Evolutionary conservation across 805 yeast species (phyloP), one percentile per base, ranked within the genome.

Genomic region (Starmerella geochares): DNA sequence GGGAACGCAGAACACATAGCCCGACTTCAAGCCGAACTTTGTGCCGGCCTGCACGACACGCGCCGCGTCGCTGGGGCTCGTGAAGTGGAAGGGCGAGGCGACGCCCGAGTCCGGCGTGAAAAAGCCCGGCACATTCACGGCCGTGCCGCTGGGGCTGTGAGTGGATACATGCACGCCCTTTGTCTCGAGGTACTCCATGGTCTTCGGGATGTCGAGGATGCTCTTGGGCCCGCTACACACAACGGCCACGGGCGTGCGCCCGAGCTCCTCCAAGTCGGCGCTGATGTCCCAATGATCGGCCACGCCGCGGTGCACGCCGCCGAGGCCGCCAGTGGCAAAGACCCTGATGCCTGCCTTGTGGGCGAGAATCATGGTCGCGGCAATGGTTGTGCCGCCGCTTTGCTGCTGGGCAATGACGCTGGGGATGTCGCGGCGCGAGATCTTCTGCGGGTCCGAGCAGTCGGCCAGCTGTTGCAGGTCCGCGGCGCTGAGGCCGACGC

Each of bases 151-250:
- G 6, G 76, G 75, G 13, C 81, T 79, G 52, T 65, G 67, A 0
- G 95, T 86, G 4, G 81, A 76, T 8, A 86, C 94, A 58, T 81
- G 82, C 0, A 86, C 94, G 13, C 96, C 96, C 65, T 86, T 87
- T 0, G 96, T 86, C 64, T 86, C 96, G 47, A 86, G 69, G 60
- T 81, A 85, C 63, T 86, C 96, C 74, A 86, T 71, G 0, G 96
- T 87, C 54, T 82, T 72, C 9, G 74, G 78, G 48, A 87, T 81
- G 60, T 86, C 96, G 49, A 86, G 68, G 47, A 86, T 86, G 33
- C 87, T 79, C 62, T 86, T 86, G 1, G 95, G 95, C 0, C 96
- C 96, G 7, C 94, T 80, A 62, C 95, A 86, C 9, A 86, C 88
- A n/a, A 86, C 95, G 0, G 86, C 79, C 1, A 86, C 86, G 0